Evolutionary conservation across 2,329 filamentous ascomycete species (phyloP).

Genomic region (Stemphylium beticola): DNA sequence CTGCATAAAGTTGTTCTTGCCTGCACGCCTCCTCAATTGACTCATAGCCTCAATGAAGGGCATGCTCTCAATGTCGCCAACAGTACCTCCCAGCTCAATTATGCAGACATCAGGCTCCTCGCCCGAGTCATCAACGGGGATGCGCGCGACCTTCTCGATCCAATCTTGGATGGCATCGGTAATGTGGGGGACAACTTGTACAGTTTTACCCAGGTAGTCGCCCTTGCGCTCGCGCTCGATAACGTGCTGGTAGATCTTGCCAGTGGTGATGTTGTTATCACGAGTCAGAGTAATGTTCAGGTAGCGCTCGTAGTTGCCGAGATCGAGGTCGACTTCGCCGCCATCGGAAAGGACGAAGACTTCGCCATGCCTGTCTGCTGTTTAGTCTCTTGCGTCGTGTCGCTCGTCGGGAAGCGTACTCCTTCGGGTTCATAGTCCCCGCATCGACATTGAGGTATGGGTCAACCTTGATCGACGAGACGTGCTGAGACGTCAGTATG

Average conservation of each 20-base stretch:
- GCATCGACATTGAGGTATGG: constrained; percentile 79
- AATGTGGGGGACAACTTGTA: constrained; percentile 91
- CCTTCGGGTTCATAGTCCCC: constrained; percentile 72
- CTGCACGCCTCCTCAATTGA: constrained; percentile 75
- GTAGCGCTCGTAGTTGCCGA: constrained; percentile 81
- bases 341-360: constrained; percentile 87
- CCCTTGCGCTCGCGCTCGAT: constrained; percentile 75
- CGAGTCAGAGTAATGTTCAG: constrained; percentile 80
- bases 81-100: constrained; percentile 72
- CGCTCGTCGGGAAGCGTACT: constrained; percentile 53
- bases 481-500: constrained; percentile 54
- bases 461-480: constrained; percentile 73
- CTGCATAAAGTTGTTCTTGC: constrained; percentile 81
- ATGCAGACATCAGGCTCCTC: constrained; percentile 92
- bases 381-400: constrained; percentile 15
- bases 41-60: constrained; percentile 88
- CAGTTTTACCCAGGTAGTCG: constrained; percentile 86
- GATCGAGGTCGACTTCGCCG: constrained; percentile 76
- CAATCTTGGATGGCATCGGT: constrained; percentile 92
- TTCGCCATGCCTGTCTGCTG: constrained; percentile 73
- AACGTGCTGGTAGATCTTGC: constrained; percentile 92
- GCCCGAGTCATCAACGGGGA: constrained; percentile 84
- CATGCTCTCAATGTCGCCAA: constrained; percentile 83
- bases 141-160: constrained; percentile 83
- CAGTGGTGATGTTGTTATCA: constrained; percentile 96